Evolutionary conservation across 2,329 filamentous ascomycete species (phyloP), one percentile per base, ranked within the genome.

Genomic region (Neonectria faginata): DNA sequence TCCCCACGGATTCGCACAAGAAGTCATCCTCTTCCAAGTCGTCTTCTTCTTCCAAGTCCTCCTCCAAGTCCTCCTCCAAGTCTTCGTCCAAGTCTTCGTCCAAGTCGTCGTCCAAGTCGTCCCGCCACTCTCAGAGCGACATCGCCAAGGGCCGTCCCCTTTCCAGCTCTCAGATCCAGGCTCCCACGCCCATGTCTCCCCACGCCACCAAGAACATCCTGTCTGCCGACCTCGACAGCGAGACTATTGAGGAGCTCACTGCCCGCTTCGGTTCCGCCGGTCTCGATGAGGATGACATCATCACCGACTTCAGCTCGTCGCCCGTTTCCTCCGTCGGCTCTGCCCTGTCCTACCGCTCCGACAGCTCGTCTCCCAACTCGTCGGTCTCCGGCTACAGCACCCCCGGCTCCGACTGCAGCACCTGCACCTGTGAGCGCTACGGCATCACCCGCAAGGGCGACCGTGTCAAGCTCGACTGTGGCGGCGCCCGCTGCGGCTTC

Each of bases 381-480:
- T 91, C 89, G 65, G 85, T 91, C 72, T 90, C 91, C 60, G 91
- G 90, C 73, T 94, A 93, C 80, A 93, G 92, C 85, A 92, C 90
- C 67, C 91, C 91, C 67, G 86, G 86, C 80, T 93, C 91, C 57
- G 92, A 91, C 75, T 89, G 89, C 82, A 90, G 87, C 76, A 87
- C 86, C 79, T 98, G 96, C 89, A 94, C 91, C 70, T 98, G 95
- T 83, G 93, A 97, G 81, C 92, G 94, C 83, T 97, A 96, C 84
- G 95, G 94, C 74, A 97, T 98, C 85, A 97, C 94, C 70, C 92
- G 94, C 82, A 90, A 91, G 80, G 94, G 94, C 77, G 92, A 97
- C 80, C 91, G 94, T 76, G 92, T 98, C 87, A 96, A 95, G 88
- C 89, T 97, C 79, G 94, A 97, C 88, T 98, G 95, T 77, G 94